A percentile compares a stretch with the other conserved stretches of the same genome.
Evolutionary conservation across 2,329 filamentous ascomycete genomes (phyloP).

Genomic region (Hypoxylon rubiginosum): DNA sequence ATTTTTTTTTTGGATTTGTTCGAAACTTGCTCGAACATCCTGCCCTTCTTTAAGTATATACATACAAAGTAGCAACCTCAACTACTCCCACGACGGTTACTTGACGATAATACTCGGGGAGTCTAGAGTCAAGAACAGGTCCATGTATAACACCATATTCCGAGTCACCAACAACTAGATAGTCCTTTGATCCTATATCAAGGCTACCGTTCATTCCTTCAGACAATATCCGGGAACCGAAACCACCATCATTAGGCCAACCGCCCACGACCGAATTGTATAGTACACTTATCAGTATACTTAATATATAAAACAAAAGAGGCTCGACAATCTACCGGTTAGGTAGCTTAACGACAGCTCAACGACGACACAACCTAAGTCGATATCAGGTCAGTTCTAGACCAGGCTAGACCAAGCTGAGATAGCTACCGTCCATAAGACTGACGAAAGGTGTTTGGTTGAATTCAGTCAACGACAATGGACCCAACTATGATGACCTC

Average conservation of each 20-base stretch:
- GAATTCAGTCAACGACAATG: conserved; percentile 65
- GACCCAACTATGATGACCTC: conserved; percentile 69
- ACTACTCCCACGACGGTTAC: conserved; percentile 36
- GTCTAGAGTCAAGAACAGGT: conserved; percentile 41
- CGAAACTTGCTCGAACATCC: conserved; percentile 50
- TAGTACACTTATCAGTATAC: conserved; percentile 49
- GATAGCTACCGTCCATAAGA: conserved; percentile 15
- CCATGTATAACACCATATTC: conserved; percentile 50
- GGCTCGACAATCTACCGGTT: conserved; percentile 24
- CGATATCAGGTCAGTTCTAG: conserved; percentile 51
- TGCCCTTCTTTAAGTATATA: conserved; percentile 51
- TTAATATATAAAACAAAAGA: conserved; percentile 51
- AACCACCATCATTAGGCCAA: conserved; percentile 55
- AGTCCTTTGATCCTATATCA: conserved; percentile 43
- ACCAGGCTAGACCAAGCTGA: conserved; percentile 11
- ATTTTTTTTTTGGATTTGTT: conserved; percentile 50
- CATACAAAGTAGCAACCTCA: conserved; percentile 47
- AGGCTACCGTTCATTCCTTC: conserved; percentile 54
- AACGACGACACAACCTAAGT: conserved; percentile 32
- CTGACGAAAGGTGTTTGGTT: conserved; percentile 26
- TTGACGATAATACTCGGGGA: conserved; percentile 47
- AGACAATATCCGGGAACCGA: conserved; percentile 48
- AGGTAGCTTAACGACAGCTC: conserved; percentile 16
- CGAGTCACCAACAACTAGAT: conserved; percentile 49
- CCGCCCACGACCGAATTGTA: conserved; percentile 51